Evolutionary conservation across 306 rosid genomes (phyloP).

Genomic region (Acmispon strigosus): DNA sequence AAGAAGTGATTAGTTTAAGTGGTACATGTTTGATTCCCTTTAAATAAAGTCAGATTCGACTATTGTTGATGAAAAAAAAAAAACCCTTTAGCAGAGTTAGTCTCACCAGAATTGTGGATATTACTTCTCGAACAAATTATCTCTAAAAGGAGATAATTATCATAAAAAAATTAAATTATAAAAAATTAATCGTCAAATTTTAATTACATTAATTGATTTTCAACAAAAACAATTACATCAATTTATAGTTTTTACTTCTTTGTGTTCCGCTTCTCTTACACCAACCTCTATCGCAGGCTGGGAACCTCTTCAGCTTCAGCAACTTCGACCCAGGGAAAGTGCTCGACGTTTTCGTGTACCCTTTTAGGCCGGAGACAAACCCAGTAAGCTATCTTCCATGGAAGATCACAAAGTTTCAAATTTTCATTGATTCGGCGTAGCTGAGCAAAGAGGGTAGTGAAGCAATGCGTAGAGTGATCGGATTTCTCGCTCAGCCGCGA

Average conservation of each 20-base stretch:
- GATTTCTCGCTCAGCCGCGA: constrained; percentile 49
- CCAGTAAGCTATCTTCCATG: constrained; percentile 16
- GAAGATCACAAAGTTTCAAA: neutral
- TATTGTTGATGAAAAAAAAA: too few species aligned
- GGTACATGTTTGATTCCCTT: too few species aligned
- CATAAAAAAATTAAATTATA: too few species aligned
- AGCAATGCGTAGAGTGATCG: constrained; percentile 51
- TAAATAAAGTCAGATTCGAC: too few species aligned
- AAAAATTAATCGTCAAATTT: too few species aligned
- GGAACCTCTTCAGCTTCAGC: neutral
- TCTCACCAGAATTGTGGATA: too few species aligned
- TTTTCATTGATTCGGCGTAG: constrained; percentile 8
- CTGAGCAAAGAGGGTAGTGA: neutral
- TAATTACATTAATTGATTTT: too few species aligned
- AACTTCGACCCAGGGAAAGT: neutral
- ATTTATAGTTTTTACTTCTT: neutral
- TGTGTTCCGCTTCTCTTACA: neutral
- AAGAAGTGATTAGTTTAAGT: too few species aligned
- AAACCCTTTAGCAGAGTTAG: too few species aligned
- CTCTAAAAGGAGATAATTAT: too few species aligned
- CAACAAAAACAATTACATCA: too few species aligned
- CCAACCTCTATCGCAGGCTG: neutral
- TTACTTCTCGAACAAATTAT: too few species aligned
- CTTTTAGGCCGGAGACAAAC: neutral
- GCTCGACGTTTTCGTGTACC: neutral